These are phyloP conservation scores for Parietaria judaica DNA, from an alignment of 306 rosid species.

Conservation along the genomic window DNA sequence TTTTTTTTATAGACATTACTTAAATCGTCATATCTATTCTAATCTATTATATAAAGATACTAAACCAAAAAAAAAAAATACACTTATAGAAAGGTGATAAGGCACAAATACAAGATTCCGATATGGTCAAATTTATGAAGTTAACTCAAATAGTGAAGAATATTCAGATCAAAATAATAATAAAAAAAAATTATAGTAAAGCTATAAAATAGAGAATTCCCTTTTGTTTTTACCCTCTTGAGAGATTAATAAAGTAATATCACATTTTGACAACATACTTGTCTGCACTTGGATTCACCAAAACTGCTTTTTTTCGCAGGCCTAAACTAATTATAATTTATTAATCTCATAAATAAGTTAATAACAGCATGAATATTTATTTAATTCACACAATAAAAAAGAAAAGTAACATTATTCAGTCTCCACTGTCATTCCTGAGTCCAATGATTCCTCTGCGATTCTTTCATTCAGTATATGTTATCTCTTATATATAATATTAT, in stretches of 20 bases:
- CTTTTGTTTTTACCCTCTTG: background rate
- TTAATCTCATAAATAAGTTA: no score
- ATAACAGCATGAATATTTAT: no score
- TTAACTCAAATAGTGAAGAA: no score
- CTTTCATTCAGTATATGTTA: constrained; percentile 15
- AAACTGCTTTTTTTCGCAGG: constrained; percentile 40
- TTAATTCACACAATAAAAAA: no score
- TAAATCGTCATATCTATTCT: no score
- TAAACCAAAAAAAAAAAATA: no score
- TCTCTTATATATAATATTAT: constrained; percentile 6
- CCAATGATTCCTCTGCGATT: constrained; percentile 11
- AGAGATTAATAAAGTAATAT: background rate
- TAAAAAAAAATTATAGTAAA: constrained; percentile 2
- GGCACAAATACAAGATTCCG: no score
- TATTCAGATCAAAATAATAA: no score
- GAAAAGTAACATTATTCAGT: constrained; percentile 20
- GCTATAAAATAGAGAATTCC: constrained; percentile 8
- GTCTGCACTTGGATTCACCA: constrained; percentile 26
- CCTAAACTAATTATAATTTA: background rate
- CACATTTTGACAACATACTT: constrained; percentile 34
- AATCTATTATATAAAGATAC: no score
- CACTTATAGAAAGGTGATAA: no score
- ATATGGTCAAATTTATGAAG: no score
- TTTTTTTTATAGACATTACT: no score
- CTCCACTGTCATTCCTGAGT: constrained; percentile 21